Base-by-base conservation (phyloP, 495 filamentous ascomycete genomes). In the Xanthoparmelia taractica region DNA sequence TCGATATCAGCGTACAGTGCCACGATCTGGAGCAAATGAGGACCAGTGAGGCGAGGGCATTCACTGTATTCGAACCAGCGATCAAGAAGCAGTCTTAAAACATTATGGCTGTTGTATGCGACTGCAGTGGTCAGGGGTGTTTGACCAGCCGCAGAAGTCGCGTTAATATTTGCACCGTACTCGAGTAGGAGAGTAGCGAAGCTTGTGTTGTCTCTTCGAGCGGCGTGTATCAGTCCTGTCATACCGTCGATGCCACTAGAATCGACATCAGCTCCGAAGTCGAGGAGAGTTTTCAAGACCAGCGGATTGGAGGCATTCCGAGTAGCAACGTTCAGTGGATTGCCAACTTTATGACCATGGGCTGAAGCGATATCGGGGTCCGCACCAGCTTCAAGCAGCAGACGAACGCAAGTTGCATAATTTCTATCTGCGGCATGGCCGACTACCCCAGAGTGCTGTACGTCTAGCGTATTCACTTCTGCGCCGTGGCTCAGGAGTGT, bases 381-480 rank as follows among this genome's bases (percentile, higher is more conserved):
- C 15, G 71, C 73, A 37, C 70, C 71, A 38, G 73, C 73, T 67
- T 74, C 73, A 37, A 74, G 71, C 33, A 75, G 50, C 25, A 75
- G 38, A 10, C 69, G 67, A 48, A 73, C 68, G 61, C 71, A 72
- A 3, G 48, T 43, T 7, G 60, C 56, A 55, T 71, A 65, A 34
- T 57, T 59, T 25, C 59, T 60, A n/a, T 63, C 65, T 18, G 68
- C 65, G 18, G 73, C 73, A 23, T 70, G 52, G 1, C 59, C 58
- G 27, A 75, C 27, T 8, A 69, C 50, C 13, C 59, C 41, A 48
- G 56, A 43, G 45, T 61, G 58, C 25, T 67, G n/a, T 8, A 55
- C 11, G 56, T 76, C 73, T 59, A 73, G 29, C 12, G 58, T 62
- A 56, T 76, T 75, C 8, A 65, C 68, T 55, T 75, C 63, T 3